Percentiles rank a stretch among this genome's conserved stretches.
These are phyloP conservation scores for Podospora didyma DNA, from an alignment of 495 filamentous ascomycete genomes.

Conservation along the genomic window DNA sequence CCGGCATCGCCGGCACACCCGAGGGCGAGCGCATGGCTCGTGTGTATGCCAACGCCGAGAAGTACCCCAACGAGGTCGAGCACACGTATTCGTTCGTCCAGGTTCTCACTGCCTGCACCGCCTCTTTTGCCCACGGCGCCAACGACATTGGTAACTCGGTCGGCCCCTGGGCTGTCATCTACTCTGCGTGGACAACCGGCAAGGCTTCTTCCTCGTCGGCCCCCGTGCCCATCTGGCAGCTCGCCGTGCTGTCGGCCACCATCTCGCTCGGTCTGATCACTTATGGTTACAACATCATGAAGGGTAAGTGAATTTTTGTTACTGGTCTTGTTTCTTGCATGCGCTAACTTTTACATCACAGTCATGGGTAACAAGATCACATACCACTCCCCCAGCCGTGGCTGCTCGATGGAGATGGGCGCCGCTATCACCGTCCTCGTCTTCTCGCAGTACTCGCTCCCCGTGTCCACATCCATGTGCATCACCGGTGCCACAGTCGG, in stretches of 20 bases:
- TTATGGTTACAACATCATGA: conserved; percentile 70
- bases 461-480: conserved; percentile 60
- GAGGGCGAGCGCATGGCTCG: conserved; percentile 59
- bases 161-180: conserved; percentile 70
- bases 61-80: conserved; percentile 74
- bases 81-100: conserved; percentile 74
- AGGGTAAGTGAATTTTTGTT: conserved; percentile 7
- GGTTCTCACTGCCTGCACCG: conserved; percentile 67
- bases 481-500: conserved; percentile 61
- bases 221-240: conserved; percentile 60
- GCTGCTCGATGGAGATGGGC: conserved; percentile 64
- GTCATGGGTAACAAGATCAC: conserved; percentile 66
- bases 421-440: conserved; percentile 62
- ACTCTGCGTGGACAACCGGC: conserved; percentile 57
- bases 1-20: conserved; percentile 58
- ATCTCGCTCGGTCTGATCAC: conserved; percentile 61
- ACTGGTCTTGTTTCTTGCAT: background rate
- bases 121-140: conserved; percentile 75
- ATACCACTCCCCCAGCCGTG: conserved; percentile 60
- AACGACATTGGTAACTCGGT: conserved; percentile 79
- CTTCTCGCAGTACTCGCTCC: conserved; percentile 36
- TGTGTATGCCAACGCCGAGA: conserved; percentile 56
- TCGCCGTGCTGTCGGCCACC: conserved; percentile 27
- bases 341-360: conserved; percentile 2
- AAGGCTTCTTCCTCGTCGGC: conserved; percentile 46